phyloP scores from a whole-genome alignment of 208 protist genomes.

The Acanthamoeba divionensis region DNA sequence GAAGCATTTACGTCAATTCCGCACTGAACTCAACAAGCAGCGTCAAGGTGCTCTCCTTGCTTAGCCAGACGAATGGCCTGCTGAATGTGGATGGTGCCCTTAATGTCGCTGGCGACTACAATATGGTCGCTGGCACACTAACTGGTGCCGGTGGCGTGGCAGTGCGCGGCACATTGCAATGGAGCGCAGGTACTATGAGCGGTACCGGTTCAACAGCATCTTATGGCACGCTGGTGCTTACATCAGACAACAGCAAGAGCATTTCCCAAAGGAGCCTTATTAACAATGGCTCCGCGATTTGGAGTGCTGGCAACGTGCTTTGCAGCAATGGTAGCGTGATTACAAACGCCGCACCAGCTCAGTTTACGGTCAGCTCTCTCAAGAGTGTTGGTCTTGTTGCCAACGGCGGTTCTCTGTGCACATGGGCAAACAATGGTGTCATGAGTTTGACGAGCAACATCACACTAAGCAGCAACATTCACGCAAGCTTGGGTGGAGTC shows the following conservation, averaged over 20 bases:
- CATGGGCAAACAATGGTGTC: background rate
- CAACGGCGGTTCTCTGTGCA: background rate
- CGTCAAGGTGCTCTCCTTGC: background rate
- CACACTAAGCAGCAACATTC: conserved; percentile 19
- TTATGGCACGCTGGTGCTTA: background rate
- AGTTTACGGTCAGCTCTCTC: background rate
- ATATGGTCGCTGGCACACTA: background rate
- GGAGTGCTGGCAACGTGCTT: background rate
- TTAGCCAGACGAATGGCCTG: conserved; percentile 18
- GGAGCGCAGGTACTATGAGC: conserved; percentile 26
- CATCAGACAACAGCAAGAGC: conserved; percentile 4
- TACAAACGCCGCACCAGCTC: background rate
- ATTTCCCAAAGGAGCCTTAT: background rate
- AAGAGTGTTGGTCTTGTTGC: background rate
- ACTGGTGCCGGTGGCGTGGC: background rate
- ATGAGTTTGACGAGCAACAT: background rate
- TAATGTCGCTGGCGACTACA: background rate
- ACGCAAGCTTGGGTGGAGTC: background rate
- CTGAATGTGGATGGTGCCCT: background rate
- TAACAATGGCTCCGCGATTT: conserved; percentile 33
- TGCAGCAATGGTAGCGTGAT: conserved; percentile 1
- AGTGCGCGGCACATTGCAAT: background rate
- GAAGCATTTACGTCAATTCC: background rate
- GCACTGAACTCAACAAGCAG: background rate
- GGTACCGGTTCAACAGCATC: conserved; percentile 2